Evolutionary conservation across 2,329 filamentous ascomycete genomes (phyloP), one percentile per base, ranked within the genome.

Genomic region (Penicillium sp.): DNA sequence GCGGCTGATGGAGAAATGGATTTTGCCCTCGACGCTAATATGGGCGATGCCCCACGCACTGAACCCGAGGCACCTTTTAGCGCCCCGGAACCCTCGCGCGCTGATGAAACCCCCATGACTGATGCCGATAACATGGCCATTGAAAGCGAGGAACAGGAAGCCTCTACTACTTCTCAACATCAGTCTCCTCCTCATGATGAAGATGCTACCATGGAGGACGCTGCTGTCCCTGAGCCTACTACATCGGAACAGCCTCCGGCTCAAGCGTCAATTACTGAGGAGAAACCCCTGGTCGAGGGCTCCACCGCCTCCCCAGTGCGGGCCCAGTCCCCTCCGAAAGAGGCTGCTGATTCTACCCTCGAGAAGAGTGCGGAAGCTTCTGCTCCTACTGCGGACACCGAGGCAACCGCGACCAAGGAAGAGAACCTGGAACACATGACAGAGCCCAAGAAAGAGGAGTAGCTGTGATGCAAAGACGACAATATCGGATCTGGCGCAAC

Each of bases 1-100:
- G 58, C 74, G 13, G 73, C 71, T 21, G 81, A 82, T 51, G 77
- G 73, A 4, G 79, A 80, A 8, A 70, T 74, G 64, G 74, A 76
- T 57, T 57, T 61, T 27, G 62, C 67, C 12, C 50, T 68, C 33
- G 77, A 78, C 61, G 65, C 69, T 15, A 74, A 73, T 50, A 78
- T 78, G 73, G 71, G 72, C 23, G 78, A 80, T 54, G 72, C 64
- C 23, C 74, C 64, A 37, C 58, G 64, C 40, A 62, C 71, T 23
- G 72, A 75, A 49, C 70, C 72, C 1, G 71, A 75, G 46, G 63
- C 74, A 1, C 37, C 55, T 54, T 68, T 73, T 2, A 61, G 71
- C 19, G 70, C 70, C 27, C 67, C 75, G 9, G 58, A 69, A 3
- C 60, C 63, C 40, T 67, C 71, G 21, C 70, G 67, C 38, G 70